Base-by-base conservation (phyloP, 768 basidiomycete genomes). In the Lactarius akahatsu region DNA sequence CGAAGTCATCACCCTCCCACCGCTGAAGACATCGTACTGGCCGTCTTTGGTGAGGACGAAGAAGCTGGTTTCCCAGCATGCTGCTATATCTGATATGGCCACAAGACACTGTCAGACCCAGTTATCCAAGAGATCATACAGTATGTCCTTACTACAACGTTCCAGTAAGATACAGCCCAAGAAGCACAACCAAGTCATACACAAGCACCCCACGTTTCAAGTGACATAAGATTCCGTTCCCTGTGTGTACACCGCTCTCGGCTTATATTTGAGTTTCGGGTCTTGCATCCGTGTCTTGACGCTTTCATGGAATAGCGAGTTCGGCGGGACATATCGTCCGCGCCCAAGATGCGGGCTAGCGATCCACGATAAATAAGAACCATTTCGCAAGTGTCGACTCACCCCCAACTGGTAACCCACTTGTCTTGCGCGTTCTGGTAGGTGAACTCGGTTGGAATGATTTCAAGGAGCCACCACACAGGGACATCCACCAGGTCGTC, bases 1-100 rank as follows among this genome's bases (percentile, higher is more conserved):
- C 30, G 30, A 88, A 94, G 73, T 94, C 94, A 76, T 96, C 83
- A 1, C 87, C 82, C n/a, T n/a, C 96, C 96, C 81, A 95, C 87
- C 2, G 94, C 86, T 72, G 34, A 96, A 68, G 3, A 85, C 72
- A 69, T 89, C 90, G 57, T 76, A 72, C 32, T 72, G 72, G 7
- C 74, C 78, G 16, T 74, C 69, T 59, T 71, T 72, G 13, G 83
- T 80, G 16, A 93, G 77, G 2, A 87, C 87, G 55, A 92, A 76
- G 71, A 89, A 93, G 60, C 86, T 87, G 7, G 93, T 92, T 76
- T 96, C 90, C 94, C 95, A 97, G 52, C 86, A 81, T 0, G 88
- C 85, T 13, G 85, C 85, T 18, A 94, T 78, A 32, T 78, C 71
- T 36, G 80, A 81, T 52, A 80, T 77, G 34, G 34, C 1, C 34